Percentiles rank a stretch among this genome's conserved stretches.
Evolutionary conservation across 2,329 filamentous ascomycete species (phyloP).

Genomic region (Ceratocystis variospora): DNA sequence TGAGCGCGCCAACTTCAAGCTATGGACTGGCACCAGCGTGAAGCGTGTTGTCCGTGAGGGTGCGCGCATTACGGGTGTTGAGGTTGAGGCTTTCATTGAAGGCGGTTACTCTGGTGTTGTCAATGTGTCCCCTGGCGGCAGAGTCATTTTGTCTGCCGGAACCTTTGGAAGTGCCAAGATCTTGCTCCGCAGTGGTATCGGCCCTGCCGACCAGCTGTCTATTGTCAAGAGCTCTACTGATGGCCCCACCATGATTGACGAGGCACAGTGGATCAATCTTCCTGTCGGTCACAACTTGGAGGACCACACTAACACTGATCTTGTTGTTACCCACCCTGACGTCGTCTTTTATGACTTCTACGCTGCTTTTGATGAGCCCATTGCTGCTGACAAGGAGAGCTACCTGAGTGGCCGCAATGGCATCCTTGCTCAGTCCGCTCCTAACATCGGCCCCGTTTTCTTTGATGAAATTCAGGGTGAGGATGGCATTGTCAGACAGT

Average conservation of each 20-base stretch:
- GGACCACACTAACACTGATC: constrained; percentile 42
- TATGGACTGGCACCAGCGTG: constrained; percentile 54
- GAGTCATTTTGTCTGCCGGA: constrained; percentile 55
- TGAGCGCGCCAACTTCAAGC: constrained; percentile 48
- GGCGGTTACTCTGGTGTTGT: constrained; percentile 44
- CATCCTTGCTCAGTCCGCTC: constrained; percentile 49
- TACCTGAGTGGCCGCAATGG: constrained; percentile 38
- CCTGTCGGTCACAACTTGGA: constrained; percentile 47
- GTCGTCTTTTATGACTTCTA: constrained; percentile 52
- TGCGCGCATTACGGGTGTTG: constrained; percentile 50
- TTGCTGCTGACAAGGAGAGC: constrained; percentile 29
- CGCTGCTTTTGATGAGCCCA: constrained; percentile 40
- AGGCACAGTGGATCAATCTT: constrained; percentile 41
- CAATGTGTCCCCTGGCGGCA: constrained; percentile 46
- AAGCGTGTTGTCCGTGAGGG: constrained; percentile 50
- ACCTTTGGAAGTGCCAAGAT: constrained; percentile 57
- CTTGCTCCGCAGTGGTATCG: constrained; percentile 54
- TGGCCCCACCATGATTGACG: constrained; percentile 37
- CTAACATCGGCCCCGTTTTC: constrained; percentile 48
- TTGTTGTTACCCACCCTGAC: constrained; percentile 31
- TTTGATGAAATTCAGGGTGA: constrained; percentile 40
- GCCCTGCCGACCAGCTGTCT: constrained; percentile 44
- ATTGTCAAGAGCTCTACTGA: constrained; percentile 38
- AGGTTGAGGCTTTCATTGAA: constrained; percentile 44
- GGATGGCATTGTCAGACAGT: constrained; percentile 47